Evolutionary conservation across 257 asterid species (phyloP), one percentile per base, ranked within the genome.

Genomic region (Lavandula angustifolia): DNA sequence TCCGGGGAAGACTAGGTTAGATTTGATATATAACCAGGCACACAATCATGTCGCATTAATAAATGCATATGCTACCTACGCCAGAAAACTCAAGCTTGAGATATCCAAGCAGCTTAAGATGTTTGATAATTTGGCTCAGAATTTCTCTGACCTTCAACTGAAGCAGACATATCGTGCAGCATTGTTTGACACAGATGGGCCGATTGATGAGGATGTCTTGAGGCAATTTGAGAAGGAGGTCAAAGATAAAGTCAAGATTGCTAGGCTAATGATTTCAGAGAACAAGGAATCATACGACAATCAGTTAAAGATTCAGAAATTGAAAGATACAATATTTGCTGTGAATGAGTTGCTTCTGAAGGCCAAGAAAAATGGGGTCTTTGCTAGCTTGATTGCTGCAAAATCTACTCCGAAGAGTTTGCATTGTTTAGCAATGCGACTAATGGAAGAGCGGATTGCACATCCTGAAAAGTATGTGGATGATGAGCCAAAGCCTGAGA

Each of bases 401-500:
- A 89, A 82, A 83, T 92, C 97, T 7, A 89, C 99, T 75, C 99
- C 99, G 42, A 92, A 92, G 91, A 92, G 99, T 73, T 82, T 92
- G 83, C 99, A 92, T 73, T 92, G 99, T 73, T 86, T 92, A 44
- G 96, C 99, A 0, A 92, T 92, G 99, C 78, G 99, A 66, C 91
- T 92, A 38, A 72, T 89, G 96, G 99, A 83, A 83, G 99, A 89
- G 91, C 78, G 97, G 73, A 92, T 92, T 67, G 83, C 91, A 6
- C 91, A 92, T 74, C 99, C 99, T 12, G 94, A 87, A 49, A 92
- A 92, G 70, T 92, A 92, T 38, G 78, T 54, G 50, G 94, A 87
- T 64, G 95, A 89, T 62, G 85, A 74, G 75, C 87, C 91, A 5
- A 75, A 82, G 73, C 78, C 89, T 17, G 97, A 89, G 80, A 83